Conservation (phyloP, 495 filamentous ascomycete species). For the Neurospora cerealis region DNA sequence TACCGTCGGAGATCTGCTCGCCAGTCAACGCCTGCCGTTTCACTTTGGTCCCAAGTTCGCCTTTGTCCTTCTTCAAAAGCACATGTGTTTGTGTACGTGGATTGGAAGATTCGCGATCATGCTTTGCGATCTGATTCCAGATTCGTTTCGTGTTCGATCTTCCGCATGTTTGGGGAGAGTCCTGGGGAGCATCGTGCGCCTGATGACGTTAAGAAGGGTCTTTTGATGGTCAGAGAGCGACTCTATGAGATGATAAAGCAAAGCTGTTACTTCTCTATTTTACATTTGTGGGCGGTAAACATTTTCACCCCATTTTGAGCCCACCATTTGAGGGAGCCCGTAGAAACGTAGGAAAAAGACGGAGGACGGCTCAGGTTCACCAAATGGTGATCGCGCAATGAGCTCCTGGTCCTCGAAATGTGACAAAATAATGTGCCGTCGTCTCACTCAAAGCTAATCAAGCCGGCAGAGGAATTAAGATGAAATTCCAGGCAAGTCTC, state of each 20-base stretch:
- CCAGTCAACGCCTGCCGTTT: background rate
- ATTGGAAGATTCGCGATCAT: background rate
- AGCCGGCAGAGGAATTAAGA: background rate
- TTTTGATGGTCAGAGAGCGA: no score
- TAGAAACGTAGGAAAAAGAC: background rate
- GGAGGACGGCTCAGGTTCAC: background rate
- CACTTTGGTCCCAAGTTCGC: background rate
- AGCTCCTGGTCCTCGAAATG: background rate
- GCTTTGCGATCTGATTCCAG: background rate
- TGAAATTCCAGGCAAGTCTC: background rate
- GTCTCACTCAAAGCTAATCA: background rate
- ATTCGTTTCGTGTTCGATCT: background rate
- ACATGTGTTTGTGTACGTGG: background rate
- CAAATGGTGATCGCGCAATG: background rate
- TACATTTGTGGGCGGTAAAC: background rate
- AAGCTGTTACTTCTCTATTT: no score
- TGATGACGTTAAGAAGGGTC: background rate
- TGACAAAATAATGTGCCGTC: background rate
- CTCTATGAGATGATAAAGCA: no score
- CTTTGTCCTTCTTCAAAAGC: background rate
- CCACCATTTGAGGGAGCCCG: background rate
- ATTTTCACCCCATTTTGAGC: background rate
- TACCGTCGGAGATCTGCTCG: background rate
- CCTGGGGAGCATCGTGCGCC: background rate
- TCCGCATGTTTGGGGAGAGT: background rate